Percentiles rank a stretch among this genome's conserved stretches.
Conservation (phyloP, 305 asterid genomes). For the Fraxinus xanthoxyloides region DNA sequence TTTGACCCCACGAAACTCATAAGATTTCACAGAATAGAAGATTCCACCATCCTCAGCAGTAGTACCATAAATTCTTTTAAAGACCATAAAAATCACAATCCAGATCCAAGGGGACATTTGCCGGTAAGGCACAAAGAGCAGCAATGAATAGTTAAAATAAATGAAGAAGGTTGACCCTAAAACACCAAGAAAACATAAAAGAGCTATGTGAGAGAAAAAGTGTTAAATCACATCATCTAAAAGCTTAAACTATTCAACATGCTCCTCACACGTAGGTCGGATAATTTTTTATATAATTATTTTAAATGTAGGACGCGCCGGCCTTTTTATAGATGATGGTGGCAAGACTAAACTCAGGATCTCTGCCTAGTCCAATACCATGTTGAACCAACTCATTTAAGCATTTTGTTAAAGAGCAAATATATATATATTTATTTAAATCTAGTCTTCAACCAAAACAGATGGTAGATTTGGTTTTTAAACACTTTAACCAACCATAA, state of each 20-base stretch:
- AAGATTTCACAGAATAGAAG: not conserved
- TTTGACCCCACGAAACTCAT: not conserved
- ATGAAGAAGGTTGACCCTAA: constrained; percentile 29
- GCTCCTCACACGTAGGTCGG: not conserved
- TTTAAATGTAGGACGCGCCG: not conserved
- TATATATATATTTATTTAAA: not conserved
- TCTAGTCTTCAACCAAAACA: constrained; percentile 13
- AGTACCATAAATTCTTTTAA: not conserved
- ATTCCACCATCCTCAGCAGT: not conserved
- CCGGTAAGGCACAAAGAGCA: constrained; percentile 17
- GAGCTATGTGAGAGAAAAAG: constrained; percentile 20
- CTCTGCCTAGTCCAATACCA: not conserved
- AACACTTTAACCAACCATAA: constrained; percentile 16
- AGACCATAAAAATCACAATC: constrained; percentile 27
- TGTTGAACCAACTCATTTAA: not conserved
- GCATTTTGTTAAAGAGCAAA: not conserved
- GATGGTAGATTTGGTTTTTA: constrained; percentile 41
- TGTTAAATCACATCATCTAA: not conserved
- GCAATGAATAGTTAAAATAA: constrained; percentile 31
- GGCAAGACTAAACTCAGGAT: not conserved
- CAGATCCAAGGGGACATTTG: constrained; percentile 22
- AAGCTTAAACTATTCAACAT: not conserved
- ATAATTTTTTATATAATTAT: not conserved
- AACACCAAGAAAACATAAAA: constrained; percentile 30
- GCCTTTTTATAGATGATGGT: not conserved